Evolutionary conservation across 2,329 filamentous ascomycete genomes (phyloP), one percentile per base, ranked within the genome.

Genomic region (Exophiala sideris): DNA sequence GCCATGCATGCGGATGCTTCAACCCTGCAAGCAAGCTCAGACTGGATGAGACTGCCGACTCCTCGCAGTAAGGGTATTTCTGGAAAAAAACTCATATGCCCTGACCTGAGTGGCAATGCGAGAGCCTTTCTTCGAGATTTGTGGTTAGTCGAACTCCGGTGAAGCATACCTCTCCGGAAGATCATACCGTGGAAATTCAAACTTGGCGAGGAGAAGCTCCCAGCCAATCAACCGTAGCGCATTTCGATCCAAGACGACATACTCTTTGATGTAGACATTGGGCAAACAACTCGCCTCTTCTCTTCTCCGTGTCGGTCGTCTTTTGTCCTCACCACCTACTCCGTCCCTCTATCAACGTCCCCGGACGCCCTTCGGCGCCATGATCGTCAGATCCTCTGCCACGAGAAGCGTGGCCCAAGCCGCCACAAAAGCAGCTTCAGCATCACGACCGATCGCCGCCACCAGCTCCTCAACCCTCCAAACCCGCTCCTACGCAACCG

Each of bases 401-500:
- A 55, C 64, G 8, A 58, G 59, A 52, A 60, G 64, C 59, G 68
- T 71, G 51, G 58, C 59, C 44, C 60, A 59, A 44, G 63, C 62
- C 46, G 59, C 61, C 39, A 52, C 58, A 57, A 61, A 59, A 54
- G 53, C 57, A 54, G 76, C 62, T 78, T 76, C 50, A 73, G 77
- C 42, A 70, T 79, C 63, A 79, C 79, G 74, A 74, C 73, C 59
- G 35, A 34, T 61, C 46, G 45, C 60, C 56, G 57, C 65, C 56
- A 59, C 60, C 50, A 50, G 62, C 60, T 54, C 61, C 45, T 52
- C 57, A n/a, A 48, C 62, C 36, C 70, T 62, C 63, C 82, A 84
- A 70, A 74, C 73, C 68, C 86, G 92, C 71, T 81, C 81, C 64
- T 87, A 96, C 76, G 89, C 89, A 67, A 90, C 88, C 58, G 87